Evolutionary conservation across 805 yeast species (phyloP), one percentile per base, ranked within the genome.

Genomic region (Starmerella powellii): DNA sequence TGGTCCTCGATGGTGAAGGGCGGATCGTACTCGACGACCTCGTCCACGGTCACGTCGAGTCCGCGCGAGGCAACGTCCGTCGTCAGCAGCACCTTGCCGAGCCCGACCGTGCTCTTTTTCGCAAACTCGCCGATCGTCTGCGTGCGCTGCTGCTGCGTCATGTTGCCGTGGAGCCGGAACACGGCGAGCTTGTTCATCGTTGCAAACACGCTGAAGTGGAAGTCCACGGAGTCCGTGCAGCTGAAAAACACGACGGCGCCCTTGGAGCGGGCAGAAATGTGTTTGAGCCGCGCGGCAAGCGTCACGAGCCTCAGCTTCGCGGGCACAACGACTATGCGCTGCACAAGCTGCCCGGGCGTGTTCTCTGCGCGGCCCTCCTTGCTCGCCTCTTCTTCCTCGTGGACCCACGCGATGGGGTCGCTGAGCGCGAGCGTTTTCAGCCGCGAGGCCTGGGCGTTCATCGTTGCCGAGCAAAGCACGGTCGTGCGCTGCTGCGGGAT

Each of bases 61-160:
- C 99, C 99, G 64, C 99, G 76, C 27, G 97, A 78, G 0, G 96
- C 98, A 47, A 91, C 97, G 70, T 91, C 99, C 0, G 99, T 91
- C 68, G 97, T 88, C 53, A 91, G 74, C 55, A 91, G 67, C 17
- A 91, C 69, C 2, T 79, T 69, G 8, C 43, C 41, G 2, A 23
- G 27, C 2, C 79, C 70, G 8, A 39, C 38, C 1, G 23, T 32
- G 1, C 23, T 17, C 54, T 78, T 78, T 43, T 70, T 70, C 10
- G 38, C 18, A 36, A 45, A 42, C 31, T 45, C 46, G 4, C 65
- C 47, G 44, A 86, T 67, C 0, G 96, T 87, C 0, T 82, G 62
- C 0, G 93, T 74, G 64, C 99, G 79, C 15, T 72, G 67, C 49
- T 76, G 86, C 59, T 91, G 99, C 0, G 85, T 69, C 46, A 91